phyloP scores from a whole-genome alignment of 2,329 filamentous ascomycete species.

The Dryadomyces quercus-mongolicae region DNA sequence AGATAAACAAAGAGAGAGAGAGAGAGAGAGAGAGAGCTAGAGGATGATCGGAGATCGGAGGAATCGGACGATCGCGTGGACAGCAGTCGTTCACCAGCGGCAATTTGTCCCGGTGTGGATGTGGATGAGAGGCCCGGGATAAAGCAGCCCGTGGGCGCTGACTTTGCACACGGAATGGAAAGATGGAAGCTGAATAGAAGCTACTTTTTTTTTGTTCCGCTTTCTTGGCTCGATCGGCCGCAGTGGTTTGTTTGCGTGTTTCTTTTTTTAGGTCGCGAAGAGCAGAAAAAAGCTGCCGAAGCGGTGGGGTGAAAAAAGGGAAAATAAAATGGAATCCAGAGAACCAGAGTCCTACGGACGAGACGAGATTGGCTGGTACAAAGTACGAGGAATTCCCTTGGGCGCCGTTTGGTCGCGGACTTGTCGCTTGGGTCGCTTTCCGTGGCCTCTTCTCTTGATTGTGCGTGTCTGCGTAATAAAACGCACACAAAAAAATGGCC shows the following conservation, averaged over 20 bases:
- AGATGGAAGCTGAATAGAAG: background rate
- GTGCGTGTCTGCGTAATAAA: background rate
- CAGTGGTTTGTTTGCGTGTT: background rate
- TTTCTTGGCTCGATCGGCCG: background rate
- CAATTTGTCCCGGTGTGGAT: too few species aligned
- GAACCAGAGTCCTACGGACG: background rate
- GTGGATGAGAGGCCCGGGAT: background rate
- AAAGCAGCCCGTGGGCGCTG: background rate
- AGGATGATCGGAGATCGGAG: too few species aligned
- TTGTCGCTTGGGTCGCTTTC: too few species aligned
- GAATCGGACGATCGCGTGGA: too few species aligned
- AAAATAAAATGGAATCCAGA: background rate
- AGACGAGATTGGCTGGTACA: background rate
- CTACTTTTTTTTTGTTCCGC: background rate
- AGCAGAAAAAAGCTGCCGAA: slow-evolving; percentile 2
- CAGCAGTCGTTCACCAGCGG: too few species aligned
- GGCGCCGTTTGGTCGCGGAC: too few species aligned
- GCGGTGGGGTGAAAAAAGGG: slow-evolving; percentile 1
- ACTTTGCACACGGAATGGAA: background rate
- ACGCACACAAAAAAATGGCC: background rate
- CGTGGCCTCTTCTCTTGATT: too few species aligned
- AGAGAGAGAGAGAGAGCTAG: too few species aligned
- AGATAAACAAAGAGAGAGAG: background rate
- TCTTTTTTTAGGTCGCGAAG: background rate
- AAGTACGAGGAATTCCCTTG: too few species aligned